A percentile compares a stretch with the other conserved stretches of the same genome.
These are phyloP conservation scores for Ceratocystis eucalypticola DNA, from an alignment of 2,329 filamentous ascomycete genomes.

Conservation along the genomic window DNA sequence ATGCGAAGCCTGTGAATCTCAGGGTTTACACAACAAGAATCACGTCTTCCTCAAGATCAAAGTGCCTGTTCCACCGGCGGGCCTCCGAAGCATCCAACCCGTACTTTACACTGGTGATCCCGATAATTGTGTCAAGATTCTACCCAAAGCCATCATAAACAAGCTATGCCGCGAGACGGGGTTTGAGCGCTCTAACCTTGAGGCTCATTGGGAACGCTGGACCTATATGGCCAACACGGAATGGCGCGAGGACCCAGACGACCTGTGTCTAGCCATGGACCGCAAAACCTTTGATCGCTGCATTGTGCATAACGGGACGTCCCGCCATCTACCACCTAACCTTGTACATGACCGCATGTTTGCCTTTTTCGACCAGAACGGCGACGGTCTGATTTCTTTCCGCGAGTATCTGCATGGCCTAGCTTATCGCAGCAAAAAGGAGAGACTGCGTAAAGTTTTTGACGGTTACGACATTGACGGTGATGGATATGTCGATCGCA, in stretches of 20 bases:
- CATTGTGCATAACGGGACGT: slow-evolving; percentile 72
- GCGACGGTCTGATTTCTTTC: slow-evolving; percentile 80
- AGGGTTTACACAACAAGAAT: slow-evolving; percentile 66
- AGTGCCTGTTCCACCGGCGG: slow-evolving; percentile 74
- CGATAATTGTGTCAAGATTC: slow-evolving; percentile 49
- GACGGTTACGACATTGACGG: slow-evolving; percentile 81
- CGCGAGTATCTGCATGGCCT: slow-evolving; percentile 80
- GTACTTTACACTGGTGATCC: slow-evolving; percentile 86
- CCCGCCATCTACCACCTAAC: slow-evolving; percentile 64
- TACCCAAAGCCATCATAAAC: slow-evolving; percentile 55
- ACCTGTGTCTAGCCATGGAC: slow-evolving; percentile 72
- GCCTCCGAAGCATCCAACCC: slow-evolving; percentile 64
- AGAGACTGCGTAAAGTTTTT: slow-evolving; percentile 62
- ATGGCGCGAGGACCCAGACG: slow-evolving; percentile 67
- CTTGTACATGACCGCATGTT: slow-evolving; percentile 95
- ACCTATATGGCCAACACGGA: slow-evolving; percentile 81
- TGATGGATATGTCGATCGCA: slow-evolving; percentile 72
- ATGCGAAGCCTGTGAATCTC: slow-evolving; percentile 82
- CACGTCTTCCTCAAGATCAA: slow-evolving; percentile 96
- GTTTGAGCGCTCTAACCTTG: slow-evolving; percentile 75
- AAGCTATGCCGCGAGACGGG: slow-evolving; percentile 58
- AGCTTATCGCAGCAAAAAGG: slow-evolving; percentile 53
- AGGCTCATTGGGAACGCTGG: slow-evolving; percentile 95
- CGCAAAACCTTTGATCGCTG: slow-evolving; percentile 85
- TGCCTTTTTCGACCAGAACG: slow-evolving; percentile 85